These are phyloP conservation scores for Colletotrichum lindemuthianum DNA, from an alignment of 2,329 filamentous ascomycete genomes.

Conservation along the genomic window DNA sequence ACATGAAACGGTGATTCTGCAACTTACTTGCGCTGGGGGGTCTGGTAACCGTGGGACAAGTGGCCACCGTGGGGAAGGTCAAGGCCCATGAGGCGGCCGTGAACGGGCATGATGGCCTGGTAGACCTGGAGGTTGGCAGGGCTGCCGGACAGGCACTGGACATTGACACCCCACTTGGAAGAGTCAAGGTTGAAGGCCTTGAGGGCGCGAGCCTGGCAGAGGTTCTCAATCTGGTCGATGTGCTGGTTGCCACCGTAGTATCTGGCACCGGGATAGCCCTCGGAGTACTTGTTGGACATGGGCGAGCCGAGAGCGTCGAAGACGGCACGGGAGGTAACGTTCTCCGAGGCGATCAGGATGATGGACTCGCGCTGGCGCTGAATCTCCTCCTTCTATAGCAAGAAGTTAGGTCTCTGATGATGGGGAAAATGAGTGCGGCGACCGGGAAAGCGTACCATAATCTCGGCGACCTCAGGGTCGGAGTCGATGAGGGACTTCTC, in stretches of 20 bases:
- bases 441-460: constrained; percentile 71
- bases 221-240: constrained; percentile 95
- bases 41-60: constrained; percentile 97
- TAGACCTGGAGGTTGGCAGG: constrained; percentile 98
- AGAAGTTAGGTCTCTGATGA: constrained; percentile 52
- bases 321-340: constrained; percentile 97
- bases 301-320: constrained; percentile 95
- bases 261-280: constrained; percentile 96
- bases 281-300: constrained; percentile 99
- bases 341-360: constrained; percentile 98
- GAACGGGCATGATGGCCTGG: constrained; percentile 94
- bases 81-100: constrained; percentile 96
- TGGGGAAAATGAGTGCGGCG: constrained; percentile 18
- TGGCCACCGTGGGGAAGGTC: constrained; percentile 95
- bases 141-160: constrained; percentile 91
- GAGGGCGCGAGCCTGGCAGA: constrained; percentile 94
- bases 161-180: constrained; percentile 97
- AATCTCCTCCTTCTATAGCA: constrained; percentile 76
- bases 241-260: constrained; percentile 99
- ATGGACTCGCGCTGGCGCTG: constrained; percentile 98
- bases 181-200: constrained; percentile 88
- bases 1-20: no score
- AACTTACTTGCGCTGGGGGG: constrained; percentile 86
- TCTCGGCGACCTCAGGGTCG: constrained; percentile 93
- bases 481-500: constrained; percentile 92